These are phyloP conservation scores for Sphaerulina populicola DNA, from an alignment of 2,329 filamentous ascomycete genomes.

Conservation along the genomic window DNA sequence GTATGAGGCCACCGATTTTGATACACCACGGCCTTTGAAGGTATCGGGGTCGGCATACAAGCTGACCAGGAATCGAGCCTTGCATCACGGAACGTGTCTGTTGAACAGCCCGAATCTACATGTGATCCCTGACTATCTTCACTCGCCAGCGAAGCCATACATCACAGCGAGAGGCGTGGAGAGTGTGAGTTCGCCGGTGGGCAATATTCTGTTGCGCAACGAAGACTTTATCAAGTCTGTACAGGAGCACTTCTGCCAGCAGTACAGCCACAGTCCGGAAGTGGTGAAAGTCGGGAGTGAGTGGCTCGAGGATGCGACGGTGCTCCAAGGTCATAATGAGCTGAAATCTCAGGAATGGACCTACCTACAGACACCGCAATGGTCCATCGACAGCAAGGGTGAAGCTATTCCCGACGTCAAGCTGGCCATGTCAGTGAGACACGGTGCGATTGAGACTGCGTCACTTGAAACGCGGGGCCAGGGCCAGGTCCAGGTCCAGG, in stretches of 20 bases:
- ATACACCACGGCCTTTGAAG: slow-evolving; percentile 49
- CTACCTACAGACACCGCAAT: slow-evolving; percentile 77
- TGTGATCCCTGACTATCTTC: slow-evolving; percentile 60
- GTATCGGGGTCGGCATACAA: slow-evolving; percentile 94
- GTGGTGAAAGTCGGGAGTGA: slow-evolving; percentile 47
- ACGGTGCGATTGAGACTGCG: slow-evolving; percentile 48
- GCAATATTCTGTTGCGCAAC: slow-evolving; percentile 60
- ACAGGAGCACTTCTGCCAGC: slow-evolving; percentile 51
- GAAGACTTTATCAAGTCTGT: slow-evolving; percentile 40
- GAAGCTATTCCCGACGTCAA: slow-evolving; percentile 7
- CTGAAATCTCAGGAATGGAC: slow-evolving; percentile 64
- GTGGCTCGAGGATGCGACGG: slow-evolving; percentile 44
- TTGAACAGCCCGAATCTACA: slow-evolving; percentile 66
- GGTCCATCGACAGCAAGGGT: slow-evolving; percentile 40
- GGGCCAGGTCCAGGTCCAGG: slow-evolving; percentile 17
- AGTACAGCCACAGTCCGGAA: slow-evolving; percentile 49
- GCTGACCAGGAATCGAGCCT: slow-evolving; percentile 66
- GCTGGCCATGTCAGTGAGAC: slow-evolving; percentile 38
- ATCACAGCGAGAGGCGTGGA: slow-evolving; percentile 80
- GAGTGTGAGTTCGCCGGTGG: slow-evolving; percentile 76
- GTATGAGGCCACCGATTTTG: slow-evolving; percentile 33
- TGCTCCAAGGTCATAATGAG: slow-evolving; percentile 56
- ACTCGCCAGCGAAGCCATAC: slow-evolving; percentile 67
- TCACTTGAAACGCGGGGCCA: slow-evolving; percentile 23
- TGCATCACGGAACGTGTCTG: slow-evolving; percentile 91